Conservation (phyloP, 2,329 filamentous ascomycete genomes). For the Fusarium annulatum region DNA sequence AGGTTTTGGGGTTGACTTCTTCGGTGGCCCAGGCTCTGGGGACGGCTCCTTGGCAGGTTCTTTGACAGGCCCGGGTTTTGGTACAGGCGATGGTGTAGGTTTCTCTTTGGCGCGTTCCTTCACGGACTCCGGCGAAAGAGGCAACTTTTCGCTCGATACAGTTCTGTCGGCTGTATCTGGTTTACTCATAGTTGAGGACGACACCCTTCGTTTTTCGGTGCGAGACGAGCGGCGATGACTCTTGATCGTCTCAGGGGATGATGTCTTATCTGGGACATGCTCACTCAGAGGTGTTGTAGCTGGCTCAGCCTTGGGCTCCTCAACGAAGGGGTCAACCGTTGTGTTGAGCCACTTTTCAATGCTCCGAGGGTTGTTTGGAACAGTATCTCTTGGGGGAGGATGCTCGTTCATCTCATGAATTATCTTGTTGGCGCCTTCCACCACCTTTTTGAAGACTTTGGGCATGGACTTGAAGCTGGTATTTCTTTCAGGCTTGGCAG, state of each 20-base stretch:
- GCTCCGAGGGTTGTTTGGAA: slow-evolving; percentile 67
- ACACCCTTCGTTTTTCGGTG: slow-evolving; percentile 35
- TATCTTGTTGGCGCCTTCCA: slow-evolving; percentile 73
- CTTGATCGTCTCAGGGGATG: slow-evolving; percentile 37
- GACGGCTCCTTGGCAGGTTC: slow-evolving; percentile 27
- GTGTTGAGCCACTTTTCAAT: slow-evolving; percentile 74
- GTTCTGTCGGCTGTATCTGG: slow-evolving; percentile 31
- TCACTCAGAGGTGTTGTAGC: slow-evolving; percentile 22
- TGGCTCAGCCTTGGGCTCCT: slow-evolving; percentile 46
- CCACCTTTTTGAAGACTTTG: slow-evolving; percentile 73
- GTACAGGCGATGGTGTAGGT: slow-evolving; percentile 2
- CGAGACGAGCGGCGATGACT: slow-evolving; percentile 41
- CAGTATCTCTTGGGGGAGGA: slow-evolving; percentile 55
- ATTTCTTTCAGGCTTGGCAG: slow-evolving; percentile 61
- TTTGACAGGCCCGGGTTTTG: slow-evolving; percentile 17
- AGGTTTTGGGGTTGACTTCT: slow-evolving; percentile 14
- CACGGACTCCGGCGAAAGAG: slow-evolving; percentile 5
- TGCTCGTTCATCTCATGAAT: slow-evolving; percentile 70
- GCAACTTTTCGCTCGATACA: slow-evolving; percentile 7
- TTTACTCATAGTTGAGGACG: slow-evolving; percentile 36
- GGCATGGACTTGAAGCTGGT: slow-evolving; percentile 70
- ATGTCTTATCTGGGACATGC: slow-evolving; percentile 19
- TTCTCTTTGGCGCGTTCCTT: slow-evolving; percentile 18
- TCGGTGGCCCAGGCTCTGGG: slow-evolving; percentile 18
- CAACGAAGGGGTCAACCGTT: slow-evolving; percentile 72